Evolutionary conservation across 768 basidiomycete species (phyloP).

Genomic region (Mycena polygramma): DNA sequence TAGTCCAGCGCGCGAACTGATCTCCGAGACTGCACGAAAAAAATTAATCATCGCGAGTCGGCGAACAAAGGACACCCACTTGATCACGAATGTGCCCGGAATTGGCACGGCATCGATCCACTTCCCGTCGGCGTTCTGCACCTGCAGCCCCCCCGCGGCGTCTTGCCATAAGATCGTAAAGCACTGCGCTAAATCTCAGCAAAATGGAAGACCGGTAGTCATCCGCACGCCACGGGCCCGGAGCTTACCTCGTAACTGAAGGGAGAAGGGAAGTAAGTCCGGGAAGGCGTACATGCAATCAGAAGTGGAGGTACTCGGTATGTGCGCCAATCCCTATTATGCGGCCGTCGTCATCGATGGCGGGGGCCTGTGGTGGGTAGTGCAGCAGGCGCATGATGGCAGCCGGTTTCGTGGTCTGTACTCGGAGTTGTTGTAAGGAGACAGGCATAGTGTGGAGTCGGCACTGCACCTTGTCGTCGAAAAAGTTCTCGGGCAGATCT

Average conservation of each 20-base stretch:
- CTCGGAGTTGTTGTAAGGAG: neutral
- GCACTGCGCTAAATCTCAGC: constrained; percentile 62
- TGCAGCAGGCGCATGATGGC: constrained; percentile 88
- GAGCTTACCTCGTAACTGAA: constrained; percentile 71
- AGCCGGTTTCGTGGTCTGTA: constrained; percentile 79
- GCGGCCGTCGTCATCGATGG: constrained; percentile 65
- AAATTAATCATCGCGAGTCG: constrained; percentile 8
- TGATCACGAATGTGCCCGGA: constrained; percentile 83
- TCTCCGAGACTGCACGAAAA: constrained; percentile 77
- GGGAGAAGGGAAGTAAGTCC: neutral
- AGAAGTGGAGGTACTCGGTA: constrained; percentile 72
- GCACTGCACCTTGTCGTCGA: constrained; percentile 78
- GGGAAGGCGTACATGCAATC: constrained; percentile 13
- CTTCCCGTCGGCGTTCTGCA: constrained; percentile 69
- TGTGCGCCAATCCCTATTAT: constrained; percentile 90
- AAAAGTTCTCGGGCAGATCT: constrained; percentile 80
- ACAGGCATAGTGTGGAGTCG: neutral
- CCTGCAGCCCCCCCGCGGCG: constrained; percentile 60
- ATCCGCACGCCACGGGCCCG: constrained; percentile 5
- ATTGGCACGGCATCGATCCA: constrained; percentile 90
- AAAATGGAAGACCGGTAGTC: constrained; percentile 17
- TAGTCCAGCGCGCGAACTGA: constrained; percentile 92
- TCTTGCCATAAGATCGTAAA: constrained; percentile 92
- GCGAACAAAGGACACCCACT: constrained; percentile 60
- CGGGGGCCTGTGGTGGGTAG: constrained; percentile 83